A percentile compares a stretch with the other conserved stretches of the same genome.
These are phyloP conservation scores for Omphalotus olearius DNA, from an alignment of 1,284 basidiomycete species.

Conservation along the genomic window DNA sequence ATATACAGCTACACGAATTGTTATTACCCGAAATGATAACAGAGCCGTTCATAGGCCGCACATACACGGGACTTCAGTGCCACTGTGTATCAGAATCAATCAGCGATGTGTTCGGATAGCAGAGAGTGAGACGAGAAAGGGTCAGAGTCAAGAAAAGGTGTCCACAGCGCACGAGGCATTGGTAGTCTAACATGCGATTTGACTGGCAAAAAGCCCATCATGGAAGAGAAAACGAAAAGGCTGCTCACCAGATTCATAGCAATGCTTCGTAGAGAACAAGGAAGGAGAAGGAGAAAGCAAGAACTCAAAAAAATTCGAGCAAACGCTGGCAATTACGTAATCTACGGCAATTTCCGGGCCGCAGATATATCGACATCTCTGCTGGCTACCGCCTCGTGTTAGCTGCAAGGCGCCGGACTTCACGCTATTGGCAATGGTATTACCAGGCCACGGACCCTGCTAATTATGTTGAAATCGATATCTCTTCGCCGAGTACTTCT, in stretches of 20 bases:
- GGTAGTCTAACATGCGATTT: conserved; percentile 50
- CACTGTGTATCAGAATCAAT: no score
- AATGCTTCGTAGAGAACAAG: conserved; percentile 11
- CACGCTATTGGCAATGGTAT: not conserved
- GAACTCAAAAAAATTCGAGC: conserved; percentile 2
- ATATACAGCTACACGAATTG: no score
- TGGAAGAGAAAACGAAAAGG: conserved; percentile 12
- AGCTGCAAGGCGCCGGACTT: conserved; percentile 11
- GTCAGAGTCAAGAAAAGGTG: no score
- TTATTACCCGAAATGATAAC: no score
- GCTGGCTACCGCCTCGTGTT: conserved; percentile 10
- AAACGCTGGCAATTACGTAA: conserved; percentile 10
- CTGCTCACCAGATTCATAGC: not conserved
- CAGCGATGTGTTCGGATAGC: no score
- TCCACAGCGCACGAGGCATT: conserved; percentile 17
- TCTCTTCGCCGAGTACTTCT: not conserved
- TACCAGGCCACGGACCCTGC: conserved; percentile 4
- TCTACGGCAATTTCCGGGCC: not conserved
- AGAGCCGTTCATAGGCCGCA: no score
- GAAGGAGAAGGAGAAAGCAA: conserved; percentile 7
- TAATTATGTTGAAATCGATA: conserved; percentile 2
- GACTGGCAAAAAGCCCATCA: conserved; percentile 35
- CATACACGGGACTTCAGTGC: no score
- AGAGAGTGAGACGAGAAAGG: no score
- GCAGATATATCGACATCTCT: conserved; percentile 6